Evolutionary conservation across 2,329 filamentous ascomycete genomes (phyloP).

Genomic region (Zymoseptoria pseudotritici): DNA sequence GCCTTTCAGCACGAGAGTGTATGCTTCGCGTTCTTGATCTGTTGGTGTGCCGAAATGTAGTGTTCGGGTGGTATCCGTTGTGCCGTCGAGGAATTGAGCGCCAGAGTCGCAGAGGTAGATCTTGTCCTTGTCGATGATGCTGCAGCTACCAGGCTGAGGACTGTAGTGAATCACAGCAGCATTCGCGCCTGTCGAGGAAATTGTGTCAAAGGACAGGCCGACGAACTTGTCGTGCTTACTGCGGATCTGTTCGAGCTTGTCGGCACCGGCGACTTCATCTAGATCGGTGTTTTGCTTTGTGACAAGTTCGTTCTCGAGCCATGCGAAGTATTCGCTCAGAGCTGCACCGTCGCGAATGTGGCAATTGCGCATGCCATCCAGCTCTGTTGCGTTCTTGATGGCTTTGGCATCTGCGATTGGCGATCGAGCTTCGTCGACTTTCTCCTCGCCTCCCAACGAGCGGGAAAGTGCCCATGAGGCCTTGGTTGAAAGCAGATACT

Average conservation of each 20-base stretch:
- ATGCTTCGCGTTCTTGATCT: slow-evolving; percentile 75
- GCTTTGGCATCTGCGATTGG: slow-evolving; percentile 87
- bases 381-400: slow-evolving; percentile 82
- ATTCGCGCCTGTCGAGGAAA: slow-evolving; percentile 87
- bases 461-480: slow-evolving; percentile 89
- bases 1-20: slow-evolving; percentile 91
- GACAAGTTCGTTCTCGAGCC: slow-evolving; percentile 83
- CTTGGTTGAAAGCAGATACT: slow-evolving; percentile 79
- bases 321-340: slow-evolving; percentile 86
- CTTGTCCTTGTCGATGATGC: slow-evolving; percentile 71
- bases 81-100: slow-evolving; percentile 92
- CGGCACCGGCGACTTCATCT: slow-evolving; percentile 85
- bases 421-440: slow-evolving; percentile 79
- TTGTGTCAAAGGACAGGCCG: slow-evolving; percentile 89
- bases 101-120: slow-evolving; percentile 96
- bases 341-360: slow-evolving; percentile 91
- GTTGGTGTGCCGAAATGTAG: slow-evolving; percentile 84
- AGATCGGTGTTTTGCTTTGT: slow-evolving; percentile 59
- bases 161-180: slow-evolving; percentile 95
- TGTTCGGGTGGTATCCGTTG: slow-evolving; percentile 90
- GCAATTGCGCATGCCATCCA: slow-evolving; percentile 88
- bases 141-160: slow-evolving; percentile 74
- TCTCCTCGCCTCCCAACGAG: slow-evolving; percentile 74
- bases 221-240: slow-evolving; percentile 67
- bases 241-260: slow-evolving; percentile 76